Percentiles rank a stretch among this genome's conserved stretches.
Conservation (phyloP, 768 basidiomycete species). For the Kwoniella mangroviensis region DNA sequence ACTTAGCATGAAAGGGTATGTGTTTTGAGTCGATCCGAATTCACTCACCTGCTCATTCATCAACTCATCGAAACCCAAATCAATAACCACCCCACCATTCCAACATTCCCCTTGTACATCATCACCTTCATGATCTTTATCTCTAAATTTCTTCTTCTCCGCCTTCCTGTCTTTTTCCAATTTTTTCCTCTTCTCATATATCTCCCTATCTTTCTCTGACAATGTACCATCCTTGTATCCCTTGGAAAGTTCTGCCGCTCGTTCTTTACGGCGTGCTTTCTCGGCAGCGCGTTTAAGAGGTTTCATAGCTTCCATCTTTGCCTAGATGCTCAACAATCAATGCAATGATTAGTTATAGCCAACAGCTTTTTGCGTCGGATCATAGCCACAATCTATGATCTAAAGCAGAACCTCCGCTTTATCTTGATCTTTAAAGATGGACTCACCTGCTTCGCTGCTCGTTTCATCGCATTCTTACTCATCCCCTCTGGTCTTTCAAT, state of each 20-base stretch:
- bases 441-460: slow-evolving; percentile 45
- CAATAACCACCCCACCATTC: slow-evolving; percentile 62
- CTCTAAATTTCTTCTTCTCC: slow-evolving; percentile 62
- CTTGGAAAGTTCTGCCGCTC: slow-evolving; percentile 21
- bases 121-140: slow-evolving; percentile 61
- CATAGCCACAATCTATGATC: too few relatives aligned
- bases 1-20: background rate
- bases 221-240: slow-evolving; percentile 37
- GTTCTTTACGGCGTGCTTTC: slow-evolving; percentile 35
- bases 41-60: slow-evolving; percentile 86
- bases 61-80: slow-evolving; percentile 88
- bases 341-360: background rate
- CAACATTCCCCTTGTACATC: slow-evolving; percentile 44
- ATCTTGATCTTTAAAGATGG: too few relatives aligned
- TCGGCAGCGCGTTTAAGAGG: slow-evolving; percentile 36
- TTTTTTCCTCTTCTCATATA: slow-evolving; percentile 52
- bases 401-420: too few relatives aligned
- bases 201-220: slow-evolving; percentile 42
- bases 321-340: slow-evolving; percentile 19
- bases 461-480: slow-evolving; percentile 53
- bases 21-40: background rate
- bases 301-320: slow-evolving; percentile 28
- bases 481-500: slow-evolving; percentile 17
- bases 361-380: too few relatives aligned
- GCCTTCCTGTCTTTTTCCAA: slow-evolving; percentile 26